A percentile compares a stretch with the other conserved stretches of the same genome.
Evolutionary conservation across 805 yeast species (phyloP).

Genomic region (Candida alai): DNA sequence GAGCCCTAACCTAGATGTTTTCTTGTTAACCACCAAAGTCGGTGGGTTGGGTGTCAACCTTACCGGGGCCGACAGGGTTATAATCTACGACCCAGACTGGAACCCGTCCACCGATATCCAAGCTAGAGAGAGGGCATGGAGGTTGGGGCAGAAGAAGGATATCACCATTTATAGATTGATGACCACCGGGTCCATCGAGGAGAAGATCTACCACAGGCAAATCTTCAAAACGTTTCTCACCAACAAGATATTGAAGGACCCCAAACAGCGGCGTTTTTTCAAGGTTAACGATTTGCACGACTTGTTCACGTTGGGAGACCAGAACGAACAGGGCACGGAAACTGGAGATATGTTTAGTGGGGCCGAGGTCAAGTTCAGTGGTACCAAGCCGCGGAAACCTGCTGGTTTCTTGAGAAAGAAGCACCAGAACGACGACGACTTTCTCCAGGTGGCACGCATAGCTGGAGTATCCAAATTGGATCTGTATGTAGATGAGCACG

Average conservation of each 20-base stretch:
- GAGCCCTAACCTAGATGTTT: conserved; percentile 54
- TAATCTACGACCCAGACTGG: conserved; percentile 97
- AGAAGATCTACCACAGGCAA: conserved; percentile 93
- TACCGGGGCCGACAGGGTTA: conserved; percentile 93
- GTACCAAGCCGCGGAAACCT: conserved; percentile 30
- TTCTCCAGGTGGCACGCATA: conserved; percentile 57
- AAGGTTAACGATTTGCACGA: conserved; percentile 91
- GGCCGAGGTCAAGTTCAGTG: conserved; percentile 35
- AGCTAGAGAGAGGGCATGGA: conserved; percentile 96
- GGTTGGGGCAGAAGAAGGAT: conserved; percentile 90
- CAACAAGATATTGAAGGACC: conserved; percentile 90
- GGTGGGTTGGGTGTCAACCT: conserved; percentile 94
- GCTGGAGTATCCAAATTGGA: conserved; percentile 74
- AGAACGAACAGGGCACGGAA: conserved; percentile 59
- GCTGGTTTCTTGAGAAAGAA: conserved; percentile 22
- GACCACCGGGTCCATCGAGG: conserved; percentile 95
- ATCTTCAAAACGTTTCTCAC: conserved; percentile 93
- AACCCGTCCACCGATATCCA: conserved; percentile 97
- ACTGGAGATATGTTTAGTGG: conserved; percentile 58
- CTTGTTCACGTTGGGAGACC: conserved; percentile 80
- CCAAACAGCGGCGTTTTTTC: conserved; percentile 89
- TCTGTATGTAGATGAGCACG: conserved; percentile 49
- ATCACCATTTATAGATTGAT: conserved; percentile 87
- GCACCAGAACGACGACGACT: conserved; percentile 57
- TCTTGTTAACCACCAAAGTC: conserved; percentile 86